A percentile compares a stretch with the other conserved stretches of the same genome.
phyloP scores from a whole-genome alignment of 2,329 filamentous ascomycete species.

The Furcasterigmium sp. region DNA sequence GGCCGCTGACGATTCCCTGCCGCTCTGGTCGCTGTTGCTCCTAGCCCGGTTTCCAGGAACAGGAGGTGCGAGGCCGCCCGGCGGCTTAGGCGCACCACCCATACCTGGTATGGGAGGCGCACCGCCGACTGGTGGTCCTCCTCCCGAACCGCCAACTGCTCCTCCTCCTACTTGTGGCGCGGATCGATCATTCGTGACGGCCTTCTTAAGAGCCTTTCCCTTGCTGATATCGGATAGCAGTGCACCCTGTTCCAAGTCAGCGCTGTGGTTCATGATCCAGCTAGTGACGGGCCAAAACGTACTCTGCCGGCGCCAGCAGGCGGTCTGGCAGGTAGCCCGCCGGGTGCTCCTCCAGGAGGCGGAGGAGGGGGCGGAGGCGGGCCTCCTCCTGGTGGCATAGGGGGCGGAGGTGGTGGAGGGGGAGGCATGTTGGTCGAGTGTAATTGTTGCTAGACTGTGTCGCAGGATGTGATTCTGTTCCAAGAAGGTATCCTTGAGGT shows the following conservation, averaged over 20 bases:
- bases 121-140: constrained; percentile 62
- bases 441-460: background rate
- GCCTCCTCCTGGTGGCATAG: constrained; percentile 49
- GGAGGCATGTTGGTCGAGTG: constrained; percentile 30
- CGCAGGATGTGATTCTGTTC: background rate
- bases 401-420: constrained; percentile 68
- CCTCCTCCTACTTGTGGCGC: constrained; percentile 63
- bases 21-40: constrained; percentile 75
- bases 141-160: constrained; percentile 39
- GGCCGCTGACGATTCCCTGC: constrained; percentile 31
- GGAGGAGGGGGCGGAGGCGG: constrained; percentile 65
- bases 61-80: constrained; percentile 66
- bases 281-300: constrained; percentile 26
- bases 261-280: background rate
- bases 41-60: constrained; percentile 65
- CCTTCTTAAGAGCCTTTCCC: constrained; percentile 74
- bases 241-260: constrained; percentile 58
- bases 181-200: constrained; percentile 88
- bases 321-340: constrained; percentile 52
- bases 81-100: constrained; percentile 38
- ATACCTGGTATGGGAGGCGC: constrained; percentile 76
- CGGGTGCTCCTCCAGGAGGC: constrained; percentile 26
- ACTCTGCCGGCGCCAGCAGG: constrained; percentile 55
- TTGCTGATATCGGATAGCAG: constrained; percentile 84
- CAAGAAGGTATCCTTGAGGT: background rate